These are phyloP conservation scores for Rubia peregrina DNA, from an alignment of 305 asterid species.

Conservation along the genomic window DNA sequence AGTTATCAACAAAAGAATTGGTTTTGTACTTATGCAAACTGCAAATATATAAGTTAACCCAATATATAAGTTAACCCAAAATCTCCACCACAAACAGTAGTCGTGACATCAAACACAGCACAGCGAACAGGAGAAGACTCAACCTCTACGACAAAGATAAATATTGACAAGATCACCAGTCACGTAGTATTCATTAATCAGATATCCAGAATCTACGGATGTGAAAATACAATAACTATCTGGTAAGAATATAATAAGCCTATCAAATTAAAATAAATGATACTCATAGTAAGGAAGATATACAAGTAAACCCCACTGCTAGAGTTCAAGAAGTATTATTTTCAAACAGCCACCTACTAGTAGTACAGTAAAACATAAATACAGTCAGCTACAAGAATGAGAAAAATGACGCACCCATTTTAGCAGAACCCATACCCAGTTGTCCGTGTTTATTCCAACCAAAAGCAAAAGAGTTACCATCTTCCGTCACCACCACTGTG, in stretches of 20 bases:
- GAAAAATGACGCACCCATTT: conserved; percentile 47
- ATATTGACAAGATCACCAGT: conserved; percentile 14
- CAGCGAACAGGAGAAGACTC: conserved; percentile 78
- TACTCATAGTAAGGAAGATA: background rate
- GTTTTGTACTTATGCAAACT: no score
- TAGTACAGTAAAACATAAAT: background rate
- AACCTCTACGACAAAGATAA: conserved; percentile 45
- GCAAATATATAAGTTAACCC: no score
- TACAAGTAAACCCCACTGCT: background rate
- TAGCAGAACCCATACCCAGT: conserved; percentile 73
- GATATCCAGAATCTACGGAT: background rate
- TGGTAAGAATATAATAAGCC: background rate
- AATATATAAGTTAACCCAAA: no score
- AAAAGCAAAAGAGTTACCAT: conserved; percentile 65
- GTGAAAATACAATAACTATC: background rate
- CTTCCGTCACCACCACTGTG: conserved; percentile 79
- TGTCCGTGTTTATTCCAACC: conserved; percentile 98
- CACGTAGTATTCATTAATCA: background rate
- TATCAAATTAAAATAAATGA: background rate
- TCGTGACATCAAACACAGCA: conserved; percentile 50
- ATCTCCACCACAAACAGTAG: conserved; percentile 80
- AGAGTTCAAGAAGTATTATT: no score
- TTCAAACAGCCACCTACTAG: background rate
- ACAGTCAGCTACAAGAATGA: background rate
- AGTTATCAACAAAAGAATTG: no score